Evolutionary conservation across 768 basidiomycete genomes (phyloP).

Genomic region (Termitomyces bulborhizus): DNA sequence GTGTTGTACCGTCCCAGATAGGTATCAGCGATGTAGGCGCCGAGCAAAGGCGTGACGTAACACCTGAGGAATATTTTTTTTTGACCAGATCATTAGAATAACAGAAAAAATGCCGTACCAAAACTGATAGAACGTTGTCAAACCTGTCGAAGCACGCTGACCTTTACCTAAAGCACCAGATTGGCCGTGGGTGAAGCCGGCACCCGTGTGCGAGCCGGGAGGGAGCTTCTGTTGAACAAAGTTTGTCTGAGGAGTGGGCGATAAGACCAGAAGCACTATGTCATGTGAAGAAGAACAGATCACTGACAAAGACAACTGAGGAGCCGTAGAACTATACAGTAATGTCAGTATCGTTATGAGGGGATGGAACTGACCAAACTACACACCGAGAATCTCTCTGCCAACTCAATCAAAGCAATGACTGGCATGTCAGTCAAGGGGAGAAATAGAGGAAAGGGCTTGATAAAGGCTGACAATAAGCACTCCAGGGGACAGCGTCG

Average conservation of each 20-base stretch:
- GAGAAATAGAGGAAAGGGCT: background rate
- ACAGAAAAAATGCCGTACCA: slow-evolving; percentile 37
- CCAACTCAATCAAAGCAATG: slow-evolving; percentile 62
- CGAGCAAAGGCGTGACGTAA: slow-evolving; percentile 59
- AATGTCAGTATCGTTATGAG: background rate
- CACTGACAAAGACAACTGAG: slow-evolving; percentile 42
- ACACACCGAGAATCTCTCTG: slow-evolving; percentile 67
- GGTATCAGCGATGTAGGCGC: slow-evolving; percentile 70
- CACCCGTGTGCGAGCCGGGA: slow-evolving; percentile 56
- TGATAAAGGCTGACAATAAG: slow-evolving; percentile 34
- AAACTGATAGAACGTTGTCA: slow-evolving; percentile 67
- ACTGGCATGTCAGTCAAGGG: slow-evolving; percentile 26
- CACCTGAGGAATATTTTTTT: slow-evolving; percentile 35
- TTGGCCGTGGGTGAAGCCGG: slow-evolving; percentile 45
- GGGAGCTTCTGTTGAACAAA: slow-evolving; percentile 73
- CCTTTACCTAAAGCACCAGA: slow-evolving; percentile 64
- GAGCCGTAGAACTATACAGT: slow-evolving; percentile 35
- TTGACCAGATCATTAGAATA: background rate
- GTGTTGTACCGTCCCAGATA: slow-evolving; percentile 74
- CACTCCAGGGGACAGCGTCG: slow-evolving; percentile 52
- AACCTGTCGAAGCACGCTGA: slow-evolving; percentile 66
- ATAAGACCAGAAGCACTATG: background rate
- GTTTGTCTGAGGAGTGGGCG: slow-evolving; percentile 46
- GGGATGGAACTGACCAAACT: background rate
- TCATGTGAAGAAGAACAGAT: background rate